Base-by-base conservation (phyloP, 176 grass and related monocot genomes). In the Luzula sylvatica region DNA sequence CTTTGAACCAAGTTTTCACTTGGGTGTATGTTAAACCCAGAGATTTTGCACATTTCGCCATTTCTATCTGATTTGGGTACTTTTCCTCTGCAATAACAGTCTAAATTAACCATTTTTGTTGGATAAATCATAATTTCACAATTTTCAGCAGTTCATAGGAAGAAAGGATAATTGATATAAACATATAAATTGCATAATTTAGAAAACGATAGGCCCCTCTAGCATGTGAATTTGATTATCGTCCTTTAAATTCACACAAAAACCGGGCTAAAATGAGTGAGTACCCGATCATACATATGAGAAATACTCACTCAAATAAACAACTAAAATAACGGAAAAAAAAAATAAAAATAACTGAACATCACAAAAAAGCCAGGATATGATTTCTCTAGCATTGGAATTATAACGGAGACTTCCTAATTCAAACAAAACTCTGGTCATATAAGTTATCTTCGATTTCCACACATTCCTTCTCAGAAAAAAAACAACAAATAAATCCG, bases 1-100 rank as follows among this genome's bases (percentile, higher is more conserved):
- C 86, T 68, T 75, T 72, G 80, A 98, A 98, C 93, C 93, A 98
- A 26, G 82, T 75, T 23, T 76, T 79, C 4, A 98, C 72, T 62
- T 98, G 93, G 42, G 16, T 92, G 69, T 87, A 80, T 50, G 93
- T 66, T 42, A 98, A 69, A 66, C 72, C 75, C 20, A 92, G 70
- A 46, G 55, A 75, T 25, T 70, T 26, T 26, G 93, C 86, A 67
- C 79, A 87, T 65, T 78, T 67, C 39, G 53, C 57, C 57, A 98
- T 66, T 19, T 75, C 68, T 55, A 61, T 52, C 35, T 78, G 78
- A 53, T 87, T 80, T 11, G 93, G 93, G 65, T 92, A 98, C 45
- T 80, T 83, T 29, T 80, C 65, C 32, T 72, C 93, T 98, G 75
- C 21, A 38, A 43, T 23, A 16, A 40, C 9, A 7, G 0, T 35